These are phyloP conservation scores for Globisporangium barbulae DNA, from an alignment of 352 stramenopile genomes.

Conservation along the genomic window DNA sequence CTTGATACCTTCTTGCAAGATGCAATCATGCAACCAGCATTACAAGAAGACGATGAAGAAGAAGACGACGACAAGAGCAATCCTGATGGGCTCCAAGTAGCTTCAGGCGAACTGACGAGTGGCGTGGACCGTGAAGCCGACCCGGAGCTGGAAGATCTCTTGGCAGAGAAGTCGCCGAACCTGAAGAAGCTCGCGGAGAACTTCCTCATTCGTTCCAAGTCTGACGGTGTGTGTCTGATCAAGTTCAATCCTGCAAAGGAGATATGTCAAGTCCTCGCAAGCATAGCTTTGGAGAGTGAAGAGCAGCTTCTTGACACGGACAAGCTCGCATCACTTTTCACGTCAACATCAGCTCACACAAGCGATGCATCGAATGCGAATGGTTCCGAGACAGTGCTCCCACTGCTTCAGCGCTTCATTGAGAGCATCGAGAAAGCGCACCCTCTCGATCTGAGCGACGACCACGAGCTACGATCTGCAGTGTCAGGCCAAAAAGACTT, in stretches of 20 bases:
- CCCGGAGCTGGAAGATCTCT: conserved; percentile 23
- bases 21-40: conserved; percentile 14
- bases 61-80: conserved; percentile 11
- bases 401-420: conserved; percentile 36
- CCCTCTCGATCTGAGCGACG: conserved; percentile 36
- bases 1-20: conserved; percentile 41
- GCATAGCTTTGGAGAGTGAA: conserved; percentile 10
- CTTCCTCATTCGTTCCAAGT: conserved; percentile 22
- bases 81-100: not conserved
- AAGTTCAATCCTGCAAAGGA: conserved; percentile 41
- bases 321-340: conserved; percentile 18
- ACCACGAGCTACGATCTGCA: conserved; percentile 24
- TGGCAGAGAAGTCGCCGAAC: conserved; percentile 32
- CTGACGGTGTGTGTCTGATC: conserved; percentile 45
- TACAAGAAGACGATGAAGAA: not conserved
- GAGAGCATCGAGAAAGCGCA: conserved; percentile 32
- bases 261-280: conserved; percentile 33
- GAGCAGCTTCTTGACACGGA: not conserved
- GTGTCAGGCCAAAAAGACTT: conserved; percentile 15
- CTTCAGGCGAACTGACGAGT: conserved; percentile 11
- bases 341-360: not conserved
- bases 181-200: conserved; percentile 28
- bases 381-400: not conserved
- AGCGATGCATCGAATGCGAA: not conserved
- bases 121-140: conserved; percentile 22